Base-by-base conservation (phyloP, 768 basidiomycete species). In the Termitomyces sp. region DNA sequence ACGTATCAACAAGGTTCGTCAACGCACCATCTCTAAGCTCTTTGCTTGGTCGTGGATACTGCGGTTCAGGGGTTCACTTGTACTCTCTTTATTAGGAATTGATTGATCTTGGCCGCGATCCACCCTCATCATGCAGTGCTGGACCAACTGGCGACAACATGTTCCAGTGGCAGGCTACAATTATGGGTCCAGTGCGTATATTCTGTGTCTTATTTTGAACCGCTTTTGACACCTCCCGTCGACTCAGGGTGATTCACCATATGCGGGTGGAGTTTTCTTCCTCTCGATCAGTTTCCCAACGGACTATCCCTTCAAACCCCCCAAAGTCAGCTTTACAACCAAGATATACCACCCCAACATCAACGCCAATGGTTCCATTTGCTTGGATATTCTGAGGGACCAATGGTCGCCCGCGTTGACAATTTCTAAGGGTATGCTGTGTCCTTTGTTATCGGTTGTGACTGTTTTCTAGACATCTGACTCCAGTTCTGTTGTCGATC, bases 311-410 rank as follows among this genome's bases (percentile, higher is more conserved):
- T 98, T 98, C 88, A 98, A 98, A 78, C 97, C 97, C 44, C 97
- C 97, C 75, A 99, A 99, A 84, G 94, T 99, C 77, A 89, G 89
- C 80, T 99, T 99, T 76, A 96, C 94, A 65, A 98, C 97, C 70
- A 98, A 97, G 90, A 98, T 98, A 67, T 98, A 98, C 75, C 96
- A 98, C 75, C 96, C 96, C 36, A 98, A 98, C 82, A 98, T 99
- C 94, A 99, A 99, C 72, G 92, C 96, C 66, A 99, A 99, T 69
- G 97, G 97, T 43, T 95, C 93, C 63, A 98, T 99, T 75, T 99
- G 96, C 74, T 78, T 99, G 66, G 97, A 99, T 74, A 99, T 99
- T 70, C 78, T 99, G 70, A 83, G 95, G 74, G 97, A 99, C 74
- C 97, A 98, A 72, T 99, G 97, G 97, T 94, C 92, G 61, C 97